Percentiles rank a stretch among this genome's conserved stretches.
Evolutionary conservation across 768 basidiomycete genomes (phyloP).

Genomic region (Tricholoma furcatifolium): DNA sequence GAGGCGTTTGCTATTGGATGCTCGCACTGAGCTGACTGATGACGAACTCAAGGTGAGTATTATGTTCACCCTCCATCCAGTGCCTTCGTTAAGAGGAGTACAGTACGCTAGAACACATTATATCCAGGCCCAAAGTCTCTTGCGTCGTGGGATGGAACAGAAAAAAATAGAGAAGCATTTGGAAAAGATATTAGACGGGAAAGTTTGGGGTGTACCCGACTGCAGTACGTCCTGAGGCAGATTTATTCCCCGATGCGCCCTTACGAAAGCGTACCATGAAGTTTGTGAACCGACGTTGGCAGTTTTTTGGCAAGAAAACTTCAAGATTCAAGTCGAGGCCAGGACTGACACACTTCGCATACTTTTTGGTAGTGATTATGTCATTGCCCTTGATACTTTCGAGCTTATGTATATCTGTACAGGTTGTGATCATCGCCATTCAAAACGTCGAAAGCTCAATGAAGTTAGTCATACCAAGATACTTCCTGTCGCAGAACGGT

Average conservation of each 20-base stretch:
- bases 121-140: constrained; percentile 53
- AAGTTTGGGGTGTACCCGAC: constrained; percentile 66
- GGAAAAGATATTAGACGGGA: constrained; percentile 52
- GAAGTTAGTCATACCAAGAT: neutral
- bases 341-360: constrained; percentile 45
- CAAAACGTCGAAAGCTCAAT: constrained; percentile 47
- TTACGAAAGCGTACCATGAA: constrained; percentile 21
- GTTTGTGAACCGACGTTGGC: constrained; percentile 67
- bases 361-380: constrained; percentile 31
- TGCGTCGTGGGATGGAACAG: constrained; percentile 48
- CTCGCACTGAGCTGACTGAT: constrained; percentile 77
- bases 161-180: constrained; percentile 60
- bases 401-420: neutral
- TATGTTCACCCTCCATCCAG: neutral
- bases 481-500: neutral
- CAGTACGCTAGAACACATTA: constrained; percentile 69
- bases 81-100: neutral
- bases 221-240: constrained; percentile 46
- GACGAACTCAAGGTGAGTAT: constrained; percentile 68
- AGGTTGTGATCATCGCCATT: constrained; percentile 41
- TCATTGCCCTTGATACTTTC: neutral
- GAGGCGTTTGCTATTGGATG: constrained; percentile 63
- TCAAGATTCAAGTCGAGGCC: constrained; percentile 69
- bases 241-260: neutral
- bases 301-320: constrained; percentile 74